Base-by-base conservation (phyloP, 108 stramenopile genomes). In the Parmales sp. region DNA sequence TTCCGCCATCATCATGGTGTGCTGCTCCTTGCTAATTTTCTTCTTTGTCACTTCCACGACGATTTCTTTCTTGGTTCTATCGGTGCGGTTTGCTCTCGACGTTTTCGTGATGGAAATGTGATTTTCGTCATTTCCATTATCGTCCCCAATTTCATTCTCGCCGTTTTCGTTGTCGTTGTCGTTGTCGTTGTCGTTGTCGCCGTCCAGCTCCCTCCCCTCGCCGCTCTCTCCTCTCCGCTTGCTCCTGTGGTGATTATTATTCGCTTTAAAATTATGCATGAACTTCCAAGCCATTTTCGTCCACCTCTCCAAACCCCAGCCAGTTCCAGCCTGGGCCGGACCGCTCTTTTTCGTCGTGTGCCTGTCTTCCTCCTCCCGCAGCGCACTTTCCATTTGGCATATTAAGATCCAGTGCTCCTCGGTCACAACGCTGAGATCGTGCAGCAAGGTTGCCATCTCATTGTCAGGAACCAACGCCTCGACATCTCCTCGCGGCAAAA, bases 241-340 rank as follows among this genome's bases (percentile, higher is more conserved):
- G 23, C 34, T 31, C 31, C 34, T 18, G 5, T 18, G 31, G 4
- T 63, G 18, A 4, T 63, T 31, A 11, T 65, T 37, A 11, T 65
- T 20, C 22, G 19, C 23, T 11, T 65, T 41, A 18, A 41, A 37
- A 20, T 65, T 41, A 20, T 18, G 37, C 0, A 34, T 16, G n/a
- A n/a, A n/a, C 54, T 28, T 11, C 54, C 54, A 60, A 11, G 31
- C 26, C 54, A 60, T 60, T 31, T 60, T 60, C 26, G 54, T 19
- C 54, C 54, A 60, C 54, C 54, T 60, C 54, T 60, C 54, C 54
- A 60, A 4, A 4, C 54, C 54, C 54, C 54, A 60, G 0, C 54
- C 54, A 7, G 54, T 60, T 7, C 54, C 54, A 16, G 54, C 54
- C 8, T 23, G 22, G 11, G 11, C 46, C 4, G 46, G 46, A 4